Conservation (phyloP, 768 basidiomycete species). For the Gymnopilus dilepis region DNA sequence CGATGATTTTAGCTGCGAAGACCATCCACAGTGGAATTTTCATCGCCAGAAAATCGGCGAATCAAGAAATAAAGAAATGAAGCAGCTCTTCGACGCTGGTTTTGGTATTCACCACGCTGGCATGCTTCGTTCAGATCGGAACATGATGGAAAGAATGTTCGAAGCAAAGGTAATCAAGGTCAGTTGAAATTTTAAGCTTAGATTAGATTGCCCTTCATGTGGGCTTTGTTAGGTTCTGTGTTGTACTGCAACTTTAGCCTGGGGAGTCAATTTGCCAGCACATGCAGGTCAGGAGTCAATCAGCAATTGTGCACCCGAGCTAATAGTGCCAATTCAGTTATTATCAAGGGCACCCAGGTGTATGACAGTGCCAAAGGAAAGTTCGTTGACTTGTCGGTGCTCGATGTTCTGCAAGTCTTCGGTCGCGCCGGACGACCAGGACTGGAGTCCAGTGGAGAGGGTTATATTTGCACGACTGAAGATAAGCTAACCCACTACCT, state of each 20-base stretch:
- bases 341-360: conserved; percentile 97
- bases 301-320: conserved; percentile 6
- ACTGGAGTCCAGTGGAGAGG: conserved; percentile 91
- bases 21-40: conserved; percentile 76
- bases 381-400: conserved; percentile 90
- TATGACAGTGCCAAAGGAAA: conserved; percentile 91
- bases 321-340: conserved; percentile 50
- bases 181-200: not conserved
- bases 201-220: not conserved
- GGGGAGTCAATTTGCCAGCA: conserved; percentile 99
- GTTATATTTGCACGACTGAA: conserved; percentile 93
- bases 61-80: conserved; percentile 96
- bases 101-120: conserved; percentile 99
- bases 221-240: conserved; percentile 77
- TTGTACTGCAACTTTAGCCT: conserved; percentile 97
- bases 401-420: conserved; percentile 97
- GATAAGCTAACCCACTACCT: conserved; percentile 94
- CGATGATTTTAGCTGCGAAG: conserved; percentile 82
- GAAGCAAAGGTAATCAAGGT: conserved; percentile 92
- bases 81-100: conserved; percentile 86
- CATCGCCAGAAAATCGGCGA: conserved; percentile 81
- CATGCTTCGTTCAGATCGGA: conserved; percentile 93
- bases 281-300: conserved; percentile 72
- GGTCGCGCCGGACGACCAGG: conserved; percentile 93
- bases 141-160: conserved; percentile 95